Base-by-base conservation (phyloP, 805 yeast species). In the Barnettozyma pratensis region DNA sequence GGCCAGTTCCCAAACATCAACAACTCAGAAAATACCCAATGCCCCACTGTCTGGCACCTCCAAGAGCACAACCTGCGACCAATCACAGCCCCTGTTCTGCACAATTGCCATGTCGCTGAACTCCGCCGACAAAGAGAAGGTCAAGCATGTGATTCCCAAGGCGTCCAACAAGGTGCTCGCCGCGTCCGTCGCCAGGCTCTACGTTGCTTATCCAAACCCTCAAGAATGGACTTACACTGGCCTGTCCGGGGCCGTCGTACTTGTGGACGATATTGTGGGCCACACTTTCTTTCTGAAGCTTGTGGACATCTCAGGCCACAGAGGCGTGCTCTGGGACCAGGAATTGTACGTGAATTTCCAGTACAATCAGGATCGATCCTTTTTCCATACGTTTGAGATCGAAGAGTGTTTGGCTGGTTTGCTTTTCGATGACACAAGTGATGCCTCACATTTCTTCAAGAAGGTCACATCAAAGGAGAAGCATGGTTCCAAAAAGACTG, bases 281-380 rank as follows among this genome's bases (percentile, higher is more conserved):
- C 92, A 92, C 65, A 89, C 97, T 0, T 90, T 87, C 61, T 94
- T 90, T 65, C 73, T 94, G 41, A 94, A 94, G 64, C 64, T 94
- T 46, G 95, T 94, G 6, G 99, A 94, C 61, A 81, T 92, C 32
- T 61, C 73, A 37, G 96, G 95, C 6, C 77, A 81, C 52, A 72
- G 85, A 39, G 98, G 98, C 35, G 96, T 94, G 0, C 55, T 94
- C 0, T 94, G 99, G 99, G 99, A 94, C 66, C 99, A 94, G 66
- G 99, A 94, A 66, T 68, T 94, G 43, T 92, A 87, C 60, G 83
- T 88, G 10, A 85, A 87, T 59, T 90, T 94, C 65, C 83, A 84
- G 57, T 94, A 94, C 67, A 80, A 87, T 61, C 98, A 94, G 66
- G 99, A 94, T 66, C 78, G 99, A 32, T 82, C 96, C 37, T 94